Evolutionary conservation across 176 grass and related monocot species (phyloP), one percentile per base, ranked within the genome.

Genomic region (Ensete glaucum): DNA sequence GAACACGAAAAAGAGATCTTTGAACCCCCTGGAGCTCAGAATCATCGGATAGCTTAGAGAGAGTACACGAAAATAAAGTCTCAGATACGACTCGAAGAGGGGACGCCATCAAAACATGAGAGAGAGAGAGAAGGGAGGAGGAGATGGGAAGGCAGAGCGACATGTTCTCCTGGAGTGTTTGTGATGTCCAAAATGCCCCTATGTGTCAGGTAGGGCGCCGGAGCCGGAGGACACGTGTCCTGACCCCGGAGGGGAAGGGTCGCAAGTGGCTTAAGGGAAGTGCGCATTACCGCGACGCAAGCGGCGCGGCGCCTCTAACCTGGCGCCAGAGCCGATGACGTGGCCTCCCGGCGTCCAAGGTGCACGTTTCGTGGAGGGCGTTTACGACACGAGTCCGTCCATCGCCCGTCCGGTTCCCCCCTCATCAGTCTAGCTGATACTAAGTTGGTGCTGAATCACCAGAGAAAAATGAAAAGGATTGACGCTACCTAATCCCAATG

Each of bases 101-200:
- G 21, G 67, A 34, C 67, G 67, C 67, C 67, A 50, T 70, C 9
- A 50, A 21, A 21, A 70, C 43, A 2, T 1, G 48, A 51, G 67
- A 43, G 15, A n/a, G 5, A 11, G 20, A 43, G 25, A n/a, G 15
- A 24, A 1, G 23, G 8, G 26, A 9, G 26, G 34, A 4, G 2
- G 26, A 67, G 11, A 66, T 11, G 7, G 67, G 9, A 9, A 34
- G 64, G 8, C 25, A 11, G 64, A 34, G 64, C 10, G 3, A 48
- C 43, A 24, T 16, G 64, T 67, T 67, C 13, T 48, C 6, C 2
- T 0, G 1, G 3, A 26, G 15, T 43, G 4, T 67, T 34, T 34
- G 13, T 17, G 67, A 50, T 70, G 43, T 48, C 48, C 67, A 70
- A 70, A 70, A 70, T 70, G 67, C 67, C 67, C 67, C 48, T 50